Base-by-base conservation (phyloP, 2,329 filamentous ascomycete genomes). In the Penicillium griseofulvum region DNA sequence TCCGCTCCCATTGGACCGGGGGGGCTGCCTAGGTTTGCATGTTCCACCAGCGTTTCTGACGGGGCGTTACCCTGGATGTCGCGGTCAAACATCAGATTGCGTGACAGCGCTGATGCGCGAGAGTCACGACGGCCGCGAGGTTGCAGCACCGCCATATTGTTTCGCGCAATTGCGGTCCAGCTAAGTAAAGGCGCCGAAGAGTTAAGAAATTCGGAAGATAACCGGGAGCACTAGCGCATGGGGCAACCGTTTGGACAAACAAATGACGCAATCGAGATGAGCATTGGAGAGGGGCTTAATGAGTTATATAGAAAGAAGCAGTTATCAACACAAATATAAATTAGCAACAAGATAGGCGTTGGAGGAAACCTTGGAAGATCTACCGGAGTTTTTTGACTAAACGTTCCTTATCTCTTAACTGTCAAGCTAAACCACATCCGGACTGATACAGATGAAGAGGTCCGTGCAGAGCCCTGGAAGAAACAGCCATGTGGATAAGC, bases 111-210 rank as follows among this genome's bases (percentile, higher is more conserved):
- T 28, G 68, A 68, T 26, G 62, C 58, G 43, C 60, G 65, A 38
- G 68, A 70, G 52, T 71, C 64, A 52, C 65, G 64, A 44, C 68
- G 69, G 36, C 63, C 61, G 52, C 66, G 68, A 52, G 64, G 61
- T 48, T 67, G 62, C 49, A 72, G 55, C 37, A 71, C 66, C 36
- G 64, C 69, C 71, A 65, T 65, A n/a, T 49, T 61, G 2, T 44
- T 16, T 43, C 41, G 55, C 57, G 56, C 56, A 61, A 55, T 41
- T 52, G 29, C 47, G 19, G 41, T 37, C 48, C 41, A 45, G 37
- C 42, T 28, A 39, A 33, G 28, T 42, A 10, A 42, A 14, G 12
- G 22, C 17, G 10, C 19, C 24, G 19, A 39, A 43, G 49, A 22
- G 36, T 37, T 17, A 28, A 38, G 34, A 52, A 49, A 36, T 55